These are phyloP conservation scores for Sclerotinia trifoliorum DNA, from an alignment of 2,329 filamentous ascomycete genomes.

Conservation along the genomic window DNA sequence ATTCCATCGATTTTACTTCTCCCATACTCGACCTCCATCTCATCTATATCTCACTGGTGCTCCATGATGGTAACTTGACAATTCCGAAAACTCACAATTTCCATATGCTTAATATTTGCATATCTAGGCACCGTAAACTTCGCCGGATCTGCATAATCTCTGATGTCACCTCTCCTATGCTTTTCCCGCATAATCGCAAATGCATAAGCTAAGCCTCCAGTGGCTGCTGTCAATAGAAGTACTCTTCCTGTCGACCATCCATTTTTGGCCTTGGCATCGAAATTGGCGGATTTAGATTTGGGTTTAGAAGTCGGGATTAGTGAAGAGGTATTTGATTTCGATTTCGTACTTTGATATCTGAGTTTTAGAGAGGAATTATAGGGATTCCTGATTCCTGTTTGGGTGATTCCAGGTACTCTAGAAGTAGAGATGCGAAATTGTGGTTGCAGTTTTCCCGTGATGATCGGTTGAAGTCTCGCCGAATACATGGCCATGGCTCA, in stretches of 20 bases:
- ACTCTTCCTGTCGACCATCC: constrained; percentile 34
- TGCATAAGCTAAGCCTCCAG: constrained; percentile 28
- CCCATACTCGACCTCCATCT: not conserved
- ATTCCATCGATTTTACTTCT: not conserved
- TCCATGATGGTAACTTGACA: not conserved
- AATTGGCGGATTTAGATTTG: not conserved
- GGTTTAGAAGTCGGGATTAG: not conserved
- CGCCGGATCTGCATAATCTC: constrained; percentile 35
- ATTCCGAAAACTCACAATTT: constrained; percentile 44
- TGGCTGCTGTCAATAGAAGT: constrained; percentile 32
- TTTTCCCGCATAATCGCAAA: constrained; percentile 27
- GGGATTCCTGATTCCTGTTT: not conserved
- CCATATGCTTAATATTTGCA: constrained; percentile 51
- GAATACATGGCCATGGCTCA: constrained; percentile 11
- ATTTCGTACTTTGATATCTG: not conserved
- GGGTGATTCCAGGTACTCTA: not conserved
- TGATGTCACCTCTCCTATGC: constrained; percentile 15
- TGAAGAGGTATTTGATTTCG: not conserved
- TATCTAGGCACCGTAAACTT: constrained; percentile 43
- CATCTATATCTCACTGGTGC: not conserved
- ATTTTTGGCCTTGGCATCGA: not conserved
- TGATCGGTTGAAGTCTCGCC: constrained; percentile 12
- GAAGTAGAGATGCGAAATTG: not conserved
- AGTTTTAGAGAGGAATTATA: not conserved
- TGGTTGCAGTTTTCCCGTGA: not conserved